phyloP scores from a whole-genome alignment of 176 grass and related monocot species.

The Carex littledalei region DNA sequence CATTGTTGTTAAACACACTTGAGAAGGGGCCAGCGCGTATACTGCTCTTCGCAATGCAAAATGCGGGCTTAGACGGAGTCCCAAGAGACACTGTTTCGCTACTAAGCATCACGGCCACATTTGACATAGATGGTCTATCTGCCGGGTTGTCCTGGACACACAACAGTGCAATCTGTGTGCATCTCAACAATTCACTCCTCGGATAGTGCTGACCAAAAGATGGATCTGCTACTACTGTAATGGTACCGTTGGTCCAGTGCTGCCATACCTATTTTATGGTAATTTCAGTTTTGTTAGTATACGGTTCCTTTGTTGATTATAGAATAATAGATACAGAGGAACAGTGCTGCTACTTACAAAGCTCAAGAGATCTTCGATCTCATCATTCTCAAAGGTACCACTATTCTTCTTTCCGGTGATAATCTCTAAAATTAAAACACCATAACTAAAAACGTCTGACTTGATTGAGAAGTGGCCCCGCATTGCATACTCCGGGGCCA shows the following conservation, averaged over 20 bases:
- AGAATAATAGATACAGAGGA: not conserved
- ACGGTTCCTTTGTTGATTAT: not conserved
- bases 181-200: conserved; percentile 23
- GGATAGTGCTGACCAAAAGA: conserved; percentile 14
- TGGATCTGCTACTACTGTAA: conserved; percentile 18
- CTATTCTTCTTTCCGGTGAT: conserved; percentile 26
- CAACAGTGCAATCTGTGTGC: conserved; percentile 22
- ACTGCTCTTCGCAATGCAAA: conserved; percentile 18
- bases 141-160: conserved; percentile 28
- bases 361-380: conserved; percentile 14
- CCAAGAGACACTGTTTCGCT: conserved; percentile 22
- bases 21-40: not conserved
- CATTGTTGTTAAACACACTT: not conserved
- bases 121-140: conserved; percentile 30
- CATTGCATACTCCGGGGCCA: conserved; percentile 28
- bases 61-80: conserved; percentile 20
- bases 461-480: conserved; percentile 25
- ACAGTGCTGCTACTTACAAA: conserved; percentile 17
- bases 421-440: conserved; percentile 31
- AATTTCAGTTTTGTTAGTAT: not conserved
- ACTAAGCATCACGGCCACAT: conserved; percentile 24
- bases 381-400: not conserved
- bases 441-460: conserved; percentile 29
- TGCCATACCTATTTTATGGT: conserved; percentile 20
- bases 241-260: conserved; percentile 5